These are phyloP conservation scores for Sporobolomyces roseus DNA, from an alignment of 768 basidiomycete species.

Conservation along the genomic window DNA sequence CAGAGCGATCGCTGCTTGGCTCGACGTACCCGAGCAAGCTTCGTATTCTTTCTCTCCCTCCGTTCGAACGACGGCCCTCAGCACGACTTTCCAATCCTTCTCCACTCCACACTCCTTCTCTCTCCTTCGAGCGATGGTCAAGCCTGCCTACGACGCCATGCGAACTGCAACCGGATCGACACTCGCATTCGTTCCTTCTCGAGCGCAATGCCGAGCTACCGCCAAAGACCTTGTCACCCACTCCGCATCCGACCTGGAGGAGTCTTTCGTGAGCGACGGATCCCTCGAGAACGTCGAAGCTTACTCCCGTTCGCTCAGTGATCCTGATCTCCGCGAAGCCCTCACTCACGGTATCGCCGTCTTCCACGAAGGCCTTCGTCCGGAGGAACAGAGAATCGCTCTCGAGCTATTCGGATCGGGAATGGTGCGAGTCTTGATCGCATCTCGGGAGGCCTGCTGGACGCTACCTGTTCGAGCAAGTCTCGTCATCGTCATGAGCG, in stretches of 20 bases:
- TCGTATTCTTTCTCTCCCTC: slow-evolving; percentile 73
- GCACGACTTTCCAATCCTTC: slow-evolving; percentile 68
- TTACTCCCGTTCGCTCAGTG: slow-evolving; percentile 60
- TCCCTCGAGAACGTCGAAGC: slow-evolving; percentile 59
- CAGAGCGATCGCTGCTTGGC: slow-evolving; percentile 74
- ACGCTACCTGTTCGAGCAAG: slow-evolving; percentile 75
- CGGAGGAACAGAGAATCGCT: slow-evolving; percentile 65
- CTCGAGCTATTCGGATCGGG: slow-evolving; percentile 79
- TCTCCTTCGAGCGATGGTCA: slow-evolving; percentile 85
- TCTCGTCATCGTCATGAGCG: slow-evolving; percentile 83
- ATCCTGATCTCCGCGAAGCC: slow-evolving; percentile 64
- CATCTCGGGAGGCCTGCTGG: slow-evolving; percentile 81
- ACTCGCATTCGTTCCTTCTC: slow-evolving; percentile 85
- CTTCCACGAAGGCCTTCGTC: slow-evolving; percentile 68
- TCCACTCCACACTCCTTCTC: slow-evolving; percentile 79
- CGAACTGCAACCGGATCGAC: slow-evolving; percentile 51
- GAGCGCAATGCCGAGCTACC: slow-evolving; percentile 65
- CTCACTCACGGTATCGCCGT: slow-evolving; percentile 82
- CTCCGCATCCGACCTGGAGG: slow-evolving; percentile 68
- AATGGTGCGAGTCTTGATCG: slow-evolving; percentile 71
- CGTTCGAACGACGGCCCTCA: slow-evolving; percentile 75
- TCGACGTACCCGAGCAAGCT: slow-evolving; percentile 60
- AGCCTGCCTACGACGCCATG: slow-evolving; percentile 78
- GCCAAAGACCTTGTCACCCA: slow-evolving; percentile 83
- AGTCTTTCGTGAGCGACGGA: slow-evolving; percentile 46